A percentile compares a stretch with the other conserved stretches of the same genome.
Evolutionary conservation across 2,329 filamentous ascomycete species (phyloP).

Genomic region (Paracoccidioides lutzii): DNA sequence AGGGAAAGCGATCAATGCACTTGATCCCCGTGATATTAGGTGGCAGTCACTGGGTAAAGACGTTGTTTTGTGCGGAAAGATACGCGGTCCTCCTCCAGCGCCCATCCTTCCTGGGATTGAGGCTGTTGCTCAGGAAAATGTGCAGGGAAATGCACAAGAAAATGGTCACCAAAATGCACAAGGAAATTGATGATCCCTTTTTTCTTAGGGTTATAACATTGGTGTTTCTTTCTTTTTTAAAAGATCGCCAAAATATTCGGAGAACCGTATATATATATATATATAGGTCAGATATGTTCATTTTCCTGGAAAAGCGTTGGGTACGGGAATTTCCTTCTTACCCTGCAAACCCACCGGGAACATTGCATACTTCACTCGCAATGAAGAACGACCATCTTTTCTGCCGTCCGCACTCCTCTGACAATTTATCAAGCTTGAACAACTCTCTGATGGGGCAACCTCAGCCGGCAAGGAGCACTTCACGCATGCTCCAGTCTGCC

Average conservation of each 20-base stretch:
- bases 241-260: slow-evolving; percentile 12
- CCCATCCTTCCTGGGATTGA: slow-evolving; percentile 11
- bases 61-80: slow-evolving; percentile 63
- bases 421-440: slow-evolving; percentile 34
- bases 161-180: not conserved
- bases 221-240: not conserved
- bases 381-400: slow-evolving; percentile 40
- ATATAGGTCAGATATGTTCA: not conserved
- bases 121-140: slow-evolving; percentile 9
- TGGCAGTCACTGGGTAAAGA: slow-evolving; percentile 76
- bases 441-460: slow-evolving; percentile 39
- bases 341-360: slow-evolving; percentile 32
- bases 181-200: not conserved
- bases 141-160: not conserved
- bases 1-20: slow-evolving; percentile 45
- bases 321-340: not conserved
- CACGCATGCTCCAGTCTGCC: slow-evolving; percentile 24
- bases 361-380: slow-evolving; percentile 37
- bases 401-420: slow-evolving; percentile 24
- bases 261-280: slow-evolving; percentile 3
- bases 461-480: slow-evolving; percentile 40
- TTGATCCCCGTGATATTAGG: slow-evolving; percentile 51
- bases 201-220: not conserved
- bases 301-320: no score
- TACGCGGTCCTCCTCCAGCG: slow-evolving; percentile 21